Evolutionary conservation across 192 early-diverging fungal genomes (phyloP).

Genomic region (Coemansia aciculifera): DNA sequence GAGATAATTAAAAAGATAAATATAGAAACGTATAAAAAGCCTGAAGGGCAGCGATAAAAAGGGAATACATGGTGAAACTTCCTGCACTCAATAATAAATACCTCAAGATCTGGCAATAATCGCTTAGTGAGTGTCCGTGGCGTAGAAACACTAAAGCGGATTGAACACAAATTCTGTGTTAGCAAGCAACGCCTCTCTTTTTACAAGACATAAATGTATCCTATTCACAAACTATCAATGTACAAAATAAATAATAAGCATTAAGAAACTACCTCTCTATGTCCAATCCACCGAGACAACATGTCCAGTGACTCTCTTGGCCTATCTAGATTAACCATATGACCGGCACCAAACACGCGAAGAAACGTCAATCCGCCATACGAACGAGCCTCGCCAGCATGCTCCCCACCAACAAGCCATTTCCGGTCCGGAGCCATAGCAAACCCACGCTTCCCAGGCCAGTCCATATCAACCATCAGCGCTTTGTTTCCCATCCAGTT

Average conservation of each 20-base stretch:
- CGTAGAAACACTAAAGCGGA: constrained; percentile 57
- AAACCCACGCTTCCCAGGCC: constrained; percentile 74
- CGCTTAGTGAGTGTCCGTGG: constrained; percentile 18
- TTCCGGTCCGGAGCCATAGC: constrained; percentile 63
- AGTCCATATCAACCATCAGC: constrained; percentile 74
- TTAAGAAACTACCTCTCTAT: constrained; percentile 45
- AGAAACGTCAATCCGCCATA: constrained; percentile 78
- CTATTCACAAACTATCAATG: neutral
- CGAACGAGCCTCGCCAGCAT: constrained; percentile 64
- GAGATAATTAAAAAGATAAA: neutral
- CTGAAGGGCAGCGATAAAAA: neutral
- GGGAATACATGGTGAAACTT: neutral
- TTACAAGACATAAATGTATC: neutral
- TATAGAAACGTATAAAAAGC: neutral
- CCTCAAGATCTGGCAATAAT: neutral
- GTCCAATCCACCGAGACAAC: constrained; percentile 74
- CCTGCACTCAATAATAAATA: neutral
- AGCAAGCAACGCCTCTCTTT: neutral
- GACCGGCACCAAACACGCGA: constrained; percentile 81
- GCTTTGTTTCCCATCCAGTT: constrained; percentile 84
- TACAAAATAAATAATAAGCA: neutral
- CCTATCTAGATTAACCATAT: constrained; percentile 90
- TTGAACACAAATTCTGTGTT: constrained; percentile 21
- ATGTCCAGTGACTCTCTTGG: constrained; percentile 73
- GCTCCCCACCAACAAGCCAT: constrained; percentile 66